These are phyloP conservation scores for Cladophialophora immunda DNA, from an alignment of 2,329 filamentous ascomycete genomes.

Conservation along the genomic window DNA sequence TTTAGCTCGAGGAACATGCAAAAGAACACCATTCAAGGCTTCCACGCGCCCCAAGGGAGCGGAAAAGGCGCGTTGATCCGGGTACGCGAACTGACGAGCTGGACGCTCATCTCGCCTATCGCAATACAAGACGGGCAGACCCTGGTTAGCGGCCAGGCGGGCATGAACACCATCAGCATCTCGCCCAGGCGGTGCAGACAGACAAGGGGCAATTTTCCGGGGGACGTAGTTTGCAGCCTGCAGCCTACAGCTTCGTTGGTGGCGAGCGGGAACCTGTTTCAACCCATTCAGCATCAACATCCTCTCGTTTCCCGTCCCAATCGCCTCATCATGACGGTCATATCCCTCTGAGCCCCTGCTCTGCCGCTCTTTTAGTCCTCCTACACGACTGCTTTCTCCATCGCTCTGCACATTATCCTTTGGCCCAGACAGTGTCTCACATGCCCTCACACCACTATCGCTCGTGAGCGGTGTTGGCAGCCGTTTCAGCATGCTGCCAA, in stretches of 20 bases:
- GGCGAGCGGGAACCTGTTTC: slow-evolving; percentile 6
- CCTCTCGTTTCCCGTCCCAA: background rate
- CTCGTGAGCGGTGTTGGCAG: slow-evolving; percentile 2
- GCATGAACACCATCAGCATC: slow-evolving; percentile 12
- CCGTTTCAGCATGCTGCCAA: slow-evolving; percentile 29
- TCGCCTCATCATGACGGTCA: background rate
- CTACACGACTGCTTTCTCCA: background rate
- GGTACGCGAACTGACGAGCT: background rate
- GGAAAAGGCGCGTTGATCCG: background rate
- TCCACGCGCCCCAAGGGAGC: slow-evolving; percentile 1
- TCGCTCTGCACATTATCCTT: background rate
- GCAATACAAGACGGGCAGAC: background rate
- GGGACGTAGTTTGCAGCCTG: slow-evolving; percentile 1
- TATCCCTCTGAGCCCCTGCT: slow-evolving; percentile 9
- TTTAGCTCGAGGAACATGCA: slow-evolving; percentile 19
- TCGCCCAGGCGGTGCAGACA: background rate
- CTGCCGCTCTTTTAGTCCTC: background rate
- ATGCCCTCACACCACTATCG: slow-evolving; percentile 6
- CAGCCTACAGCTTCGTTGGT: slow-evolving; percentile 1
- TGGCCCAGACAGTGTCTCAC: background rate
- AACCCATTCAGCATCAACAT: slow-evolving; percentile 9
- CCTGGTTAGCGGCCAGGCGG: background rate
- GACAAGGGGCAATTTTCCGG: background rate
- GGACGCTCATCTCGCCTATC: slow-evolving; percentile 23
- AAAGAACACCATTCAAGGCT: slow-evolving; percentile 5